These are phyloP conservation scores for Nepenthes alata DNA, from an alignment of 179 eudicot genomes.

Conservation along the genomic window DNA sequence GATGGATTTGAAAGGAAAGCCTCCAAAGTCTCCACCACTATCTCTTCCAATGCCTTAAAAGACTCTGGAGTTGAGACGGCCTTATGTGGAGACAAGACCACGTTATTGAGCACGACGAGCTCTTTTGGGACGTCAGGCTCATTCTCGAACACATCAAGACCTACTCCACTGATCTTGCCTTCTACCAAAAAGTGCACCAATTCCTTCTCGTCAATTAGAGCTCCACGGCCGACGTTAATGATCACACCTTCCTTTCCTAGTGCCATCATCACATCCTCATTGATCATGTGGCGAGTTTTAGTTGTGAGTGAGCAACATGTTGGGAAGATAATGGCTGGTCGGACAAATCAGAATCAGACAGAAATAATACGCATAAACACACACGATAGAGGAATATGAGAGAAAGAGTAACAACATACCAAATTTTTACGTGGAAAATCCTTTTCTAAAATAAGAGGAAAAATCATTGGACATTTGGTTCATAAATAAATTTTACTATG, in stretches of 20 bases:
- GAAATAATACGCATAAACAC: too few species aligned
- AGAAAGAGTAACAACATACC: too few species aligned
- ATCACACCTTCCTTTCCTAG: conserved; percentile 50
- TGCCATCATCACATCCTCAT: conserved; percentile 41
- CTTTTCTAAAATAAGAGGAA: too few species aligned
- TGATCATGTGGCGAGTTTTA: conserved; percentile 48
- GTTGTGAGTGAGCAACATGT: conserved; percentile 28
- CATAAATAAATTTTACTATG: too few species aligned
- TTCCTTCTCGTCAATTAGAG: conserved; percentile 42
- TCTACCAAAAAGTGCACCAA: conserved; percentile 31
- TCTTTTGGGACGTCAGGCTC: conserved; percentile 58
- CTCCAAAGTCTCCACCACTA: conserved; percentile 30
- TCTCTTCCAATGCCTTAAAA: conserved; percentile 22
- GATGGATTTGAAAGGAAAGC: conserved; percentile 55
- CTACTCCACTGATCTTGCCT: conserved; percentile 51
- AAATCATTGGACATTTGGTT: too few species aligned
- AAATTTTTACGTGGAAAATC: too few species aligned
- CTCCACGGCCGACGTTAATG: conserved; percentile 59
- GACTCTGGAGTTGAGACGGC: conserved; percentile 44
- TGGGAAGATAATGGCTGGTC: too few species aligned
- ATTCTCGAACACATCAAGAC: conserved; percentile 61
- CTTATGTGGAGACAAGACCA: conserved; percentile 53
- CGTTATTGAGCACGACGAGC: conserved; percentile 49
- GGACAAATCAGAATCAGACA: too few species aligned
- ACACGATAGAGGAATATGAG: too few species aligned